A percentile compares a stretch with the other conserved stretches of the same genome.
Evolutionary conservation across 495 filamentous ascomycete species (phyloP).

Genomic region (Baudoinia panamericana): DNA sequence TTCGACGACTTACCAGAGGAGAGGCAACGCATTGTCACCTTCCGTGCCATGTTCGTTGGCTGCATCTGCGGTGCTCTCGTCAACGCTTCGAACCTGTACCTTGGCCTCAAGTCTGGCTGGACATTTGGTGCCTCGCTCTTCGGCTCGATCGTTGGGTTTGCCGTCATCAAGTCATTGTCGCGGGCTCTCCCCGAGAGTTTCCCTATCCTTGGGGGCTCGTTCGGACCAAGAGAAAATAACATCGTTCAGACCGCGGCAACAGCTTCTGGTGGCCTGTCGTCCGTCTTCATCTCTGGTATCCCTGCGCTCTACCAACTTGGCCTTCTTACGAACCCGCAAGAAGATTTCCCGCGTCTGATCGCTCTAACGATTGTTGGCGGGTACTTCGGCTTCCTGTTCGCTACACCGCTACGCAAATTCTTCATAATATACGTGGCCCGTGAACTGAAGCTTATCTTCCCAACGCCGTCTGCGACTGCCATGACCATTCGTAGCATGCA

Average conservation of each 20-base stretch:
- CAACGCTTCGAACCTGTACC: constrained; percentile 53
- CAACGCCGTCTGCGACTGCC: constrained; percentile 47
- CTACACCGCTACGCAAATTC: constrained; percentile 53
- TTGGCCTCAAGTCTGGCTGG: constrained; percentile 55
- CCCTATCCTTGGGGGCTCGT: constrained; percentile 46
- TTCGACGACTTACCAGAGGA: constrained; percentile 28
- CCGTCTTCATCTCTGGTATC: constrained; percentile 50
- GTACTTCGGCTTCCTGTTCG: constrained; percentile 59
- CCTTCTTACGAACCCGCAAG: constrained; percentile 39
- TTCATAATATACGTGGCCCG: constrained; percentile 54
- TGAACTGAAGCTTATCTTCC: constrained; percentile 50
- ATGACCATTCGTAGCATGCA: constrained; percentile 56
- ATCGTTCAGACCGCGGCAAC: constrained; percentile 53
- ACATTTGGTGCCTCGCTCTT: constrained; percentile 42
- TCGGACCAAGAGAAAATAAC: constrained; percentile 55
- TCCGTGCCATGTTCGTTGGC: constrained; percentile 45
- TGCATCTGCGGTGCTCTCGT: constrained; percentile 46
- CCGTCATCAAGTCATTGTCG: constrained; percentile 45
- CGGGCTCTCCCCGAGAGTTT: constrained; percentile 35
- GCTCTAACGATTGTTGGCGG: constrained; percentile 48
- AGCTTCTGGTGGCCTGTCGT: constrained; percentile 48
- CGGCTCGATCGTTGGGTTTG: constrained; percentile 51
- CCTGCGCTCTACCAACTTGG: constrained; percentile 50
- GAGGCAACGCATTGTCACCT: constrained; percentile 37
- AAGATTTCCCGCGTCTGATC: constrained; percentile 46